Evolutionary conservation across 2,329 filamentous ascomycete species (phyloP).

Genomic region (Aureobasidium sp.): DNA sequence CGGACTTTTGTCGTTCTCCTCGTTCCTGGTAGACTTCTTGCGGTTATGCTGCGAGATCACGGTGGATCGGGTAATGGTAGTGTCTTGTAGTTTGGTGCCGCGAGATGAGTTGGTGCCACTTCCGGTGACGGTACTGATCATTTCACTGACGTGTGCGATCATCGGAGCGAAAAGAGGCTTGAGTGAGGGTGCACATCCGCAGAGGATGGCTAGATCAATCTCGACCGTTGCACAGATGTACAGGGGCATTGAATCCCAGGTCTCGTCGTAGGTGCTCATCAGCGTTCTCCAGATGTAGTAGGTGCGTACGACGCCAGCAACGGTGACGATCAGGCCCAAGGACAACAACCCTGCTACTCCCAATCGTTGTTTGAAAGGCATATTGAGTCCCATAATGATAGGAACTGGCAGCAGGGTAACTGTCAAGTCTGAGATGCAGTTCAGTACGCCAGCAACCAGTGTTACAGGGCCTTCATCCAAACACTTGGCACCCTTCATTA

Average conservation of each 20-base stretch:
- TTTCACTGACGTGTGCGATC: not conserved
- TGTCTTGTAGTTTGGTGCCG: not conserved
- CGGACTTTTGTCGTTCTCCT: not conserved
- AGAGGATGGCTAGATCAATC: constrained; percentile 38
- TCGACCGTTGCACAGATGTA: constrained; percentile 42
- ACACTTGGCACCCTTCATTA: constrained; percentile 28
- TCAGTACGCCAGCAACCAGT: constrained; percentile 35
- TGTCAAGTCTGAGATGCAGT: constrained; percentile 35
- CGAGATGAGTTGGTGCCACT: not conserved
- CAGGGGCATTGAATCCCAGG: constrained; percentile 38
- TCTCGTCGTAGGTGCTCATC: constrained; percentile 35
- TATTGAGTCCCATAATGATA: constrained; percentile 34
- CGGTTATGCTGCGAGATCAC: not conserved
- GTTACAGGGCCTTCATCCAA: constrained; percentile 34
- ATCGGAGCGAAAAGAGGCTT: constrained; percentile 23
- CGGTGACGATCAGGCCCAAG: constrained; percentile 17
- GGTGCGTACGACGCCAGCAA: constrained; percentile 32
- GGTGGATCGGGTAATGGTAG: not conserved
- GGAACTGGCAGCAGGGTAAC: constrained; percentile 38
- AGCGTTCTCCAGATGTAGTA: constrained; percentile 38
- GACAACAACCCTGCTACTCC: constrained; percentile 17
- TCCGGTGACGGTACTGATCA: not conserved
- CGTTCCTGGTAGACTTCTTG: not conserved
- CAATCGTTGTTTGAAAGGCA: constrained; percentile 32
- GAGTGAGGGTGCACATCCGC: constrained; percentile 31